Conservation (phyloP, 1,284 basidiomycete species). For the Fomitopsis betulina region DNA sequence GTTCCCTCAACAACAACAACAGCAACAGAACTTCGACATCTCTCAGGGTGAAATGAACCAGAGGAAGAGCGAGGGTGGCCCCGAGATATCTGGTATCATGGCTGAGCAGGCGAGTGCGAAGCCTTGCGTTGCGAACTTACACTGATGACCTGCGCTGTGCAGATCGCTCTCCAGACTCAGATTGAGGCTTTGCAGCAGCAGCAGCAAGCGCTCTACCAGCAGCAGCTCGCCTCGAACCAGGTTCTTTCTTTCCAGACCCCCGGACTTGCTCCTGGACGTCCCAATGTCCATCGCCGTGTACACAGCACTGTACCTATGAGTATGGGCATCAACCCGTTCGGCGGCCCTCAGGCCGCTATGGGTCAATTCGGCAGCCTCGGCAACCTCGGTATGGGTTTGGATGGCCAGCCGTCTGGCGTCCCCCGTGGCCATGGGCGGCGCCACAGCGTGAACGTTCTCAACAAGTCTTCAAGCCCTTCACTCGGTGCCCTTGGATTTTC, state of each 20-base stretch:
- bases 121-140: background rate
- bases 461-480: constrained; percentile 50
- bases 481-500: constrained; percentile 52
- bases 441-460: constrained; percentile 92
- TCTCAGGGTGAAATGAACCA: constrained; percentile 37
- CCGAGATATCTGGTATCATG: constrained; percentile 83
- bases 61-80: constrained; percentile 56
- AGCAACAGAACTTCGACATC: constrained; percentile 22
- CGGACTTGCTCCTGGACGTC: constrained; percentile 62
- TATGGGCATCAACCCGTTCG: constrained; percentile 40
- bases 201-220: constrained; percentile 83
- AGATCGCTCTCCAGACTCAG: constrained; percentile 88
- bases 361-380: constrained; percentile 62
- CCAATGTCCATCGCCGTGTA: constrained; percentile 75
- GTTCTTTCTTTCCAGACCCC: constrained; percentile 68
- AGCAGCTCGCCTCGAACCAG: constrained; percentile 76
- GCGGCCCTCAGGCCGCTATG: constrained; percentile 54
- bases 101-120: constrained; percentile 71
- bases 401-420: constrained; percentile 58
- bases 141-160: constrained; percentile 8
- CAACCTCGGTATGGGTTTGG: constrained; percentile 55
- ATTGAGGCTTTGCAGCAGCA: constrained; percentile 90
- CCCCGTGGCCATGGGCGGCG: constrained; percentile 87
- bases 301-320: constrained; percentile 80
- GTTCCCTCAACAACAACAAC: constrained; percentile 67